A percentile compares a stretch with the other conserved stretches of the same genome.
Evolutionary conservation across 305 asterid species (phyloP).

Genomic region (Fraxinus platypoda): DNA sequence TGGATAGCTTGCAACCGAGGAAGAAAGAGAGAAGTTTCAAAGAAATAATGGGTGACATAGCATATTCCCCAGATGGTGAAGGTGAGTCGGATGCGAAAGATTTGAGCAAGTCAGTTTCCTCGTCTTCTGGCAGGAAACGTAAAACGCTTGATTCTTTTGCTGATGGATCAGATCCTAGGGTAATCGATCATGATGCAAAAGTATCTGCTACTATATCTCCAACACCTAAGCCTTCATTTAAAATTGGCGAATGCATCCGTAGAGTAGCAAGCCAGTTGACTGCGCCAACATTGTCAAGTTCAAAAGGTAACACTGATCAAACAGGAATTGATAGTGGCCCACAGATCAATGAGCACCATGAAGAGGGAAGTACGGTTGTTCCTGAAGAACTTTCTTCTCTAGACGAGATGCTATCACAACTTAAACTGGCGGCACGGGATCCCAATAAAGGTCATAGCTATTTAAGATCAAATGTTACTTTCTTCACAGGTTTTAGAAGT

Average conservation of each 20-base stretch:
- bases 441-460: slow-evolving; percentile 51
- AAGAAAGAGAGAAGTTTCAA: slow-evolving; percentile 63
- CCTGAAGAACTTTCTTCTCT: slow-evolving; percentile 52
- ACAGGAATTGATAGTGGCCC: slow-evolving; percentile 38
- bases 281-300: slow-evolving; percentile 49
- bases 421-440: slow-evolving; percentile 59
- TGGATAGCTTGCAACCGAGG: slow-evolving; percentile 44
- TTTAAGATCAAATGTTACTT: slow-evolving; percentile 30
- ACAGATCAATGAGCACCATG: slow-evolving; percentile 34
- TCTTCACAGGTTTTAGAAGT: slow-evolving; percentile 67
- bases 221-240: slow-evolving; percentile 74
- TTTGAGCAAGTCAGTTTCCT: slow-evolving; percentile 26
- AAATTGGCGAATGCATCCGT: slow-evolving; percentile 88
- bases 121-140: slow-evolving; percentile 50
- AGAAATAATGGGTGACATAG: slow-evolving; percentile 53
- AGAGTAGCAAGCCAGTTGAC: slow-evolving; percentile 90
- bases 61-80: slow-evolving; percentile 47
- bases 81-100: slow-evolving; percentile 43
- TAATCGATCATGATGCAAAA: slow-evolving; percentile 49
- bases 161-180: slow-evolving; percentile 51
- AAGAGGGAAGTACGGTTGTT: slow-evolving; percentile 32
- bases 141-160: slow-evolving; percentile 46
- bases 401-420: slow-evolving; percentile 62
- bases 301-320: neutral
- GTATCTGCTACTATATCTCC: slow-evolving; percentile 38